Conservation (phyloP, 139 green algal species). For the Pleodorina starrii region DNA sequence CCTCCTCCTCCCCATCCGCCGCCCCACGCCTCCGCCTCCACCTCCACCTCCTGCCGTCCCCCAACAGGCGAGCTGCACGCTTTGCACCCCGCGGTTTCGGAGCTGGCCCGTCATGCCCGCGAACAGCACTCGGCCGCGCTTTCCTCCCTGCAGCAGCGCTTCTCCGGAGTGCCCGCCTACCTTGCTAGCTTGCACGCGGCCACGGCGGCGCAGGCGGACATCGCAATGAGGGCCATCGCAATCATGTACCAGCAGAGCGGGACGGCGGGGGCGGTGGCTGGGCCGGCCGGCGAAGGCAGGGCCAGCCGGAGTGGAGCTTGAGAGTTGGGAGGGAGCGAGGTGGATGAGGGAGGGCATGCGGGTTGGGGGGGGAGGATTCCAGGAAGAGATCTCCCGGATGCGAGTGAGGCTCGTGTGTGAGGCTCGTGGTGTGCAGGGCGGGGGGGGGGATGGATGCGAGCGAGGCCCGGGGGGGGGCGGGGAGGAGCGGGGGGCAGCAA, state of each 20-base stretch:
- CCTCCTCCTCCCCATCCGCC: background rate
- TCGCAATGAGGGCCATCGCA: conserved; percentile 35
- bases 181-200: conserved; percentile 33
- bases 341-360: too few species aligned
- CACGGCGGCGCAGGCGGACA: conserved; percentile 10
- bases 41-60: background rate
- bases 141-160: conserved; percentile 4
- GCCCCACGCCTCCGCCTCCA: background rate
- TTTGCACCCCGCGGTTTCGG: conserved; percentile 38
- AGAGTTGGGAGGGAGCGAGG: too few species aligned
- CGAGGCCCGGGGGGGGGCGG: too few species aligned
- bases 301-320: too few species aligned
- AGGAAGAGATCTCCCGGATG: too few species aligned
- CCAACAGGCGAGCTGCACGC: conserved; percentile 49
- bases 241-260: conserved; percentile 1
- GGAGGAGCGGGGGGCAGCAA: too few species aligned
- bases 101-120: conserved; percentile 5
- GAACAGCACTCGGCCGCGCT: conserved; percentile 24
- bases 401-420: too few species aligned
- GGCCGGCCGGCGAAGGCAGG: too few species aligned
- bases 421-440: too few species aligned
- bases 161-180: conserved; percentile 15
- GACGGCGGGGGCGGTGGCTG: too few species aligned
- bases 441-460: too few species aligned
- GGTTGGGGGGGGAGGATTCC: too few species aligned